Evolutionary conservation across 352 stramenopile genomes (phyloP), one percentile per base, ranked within the genome.

Genomic region (Pythium guiyangense): DNA sequence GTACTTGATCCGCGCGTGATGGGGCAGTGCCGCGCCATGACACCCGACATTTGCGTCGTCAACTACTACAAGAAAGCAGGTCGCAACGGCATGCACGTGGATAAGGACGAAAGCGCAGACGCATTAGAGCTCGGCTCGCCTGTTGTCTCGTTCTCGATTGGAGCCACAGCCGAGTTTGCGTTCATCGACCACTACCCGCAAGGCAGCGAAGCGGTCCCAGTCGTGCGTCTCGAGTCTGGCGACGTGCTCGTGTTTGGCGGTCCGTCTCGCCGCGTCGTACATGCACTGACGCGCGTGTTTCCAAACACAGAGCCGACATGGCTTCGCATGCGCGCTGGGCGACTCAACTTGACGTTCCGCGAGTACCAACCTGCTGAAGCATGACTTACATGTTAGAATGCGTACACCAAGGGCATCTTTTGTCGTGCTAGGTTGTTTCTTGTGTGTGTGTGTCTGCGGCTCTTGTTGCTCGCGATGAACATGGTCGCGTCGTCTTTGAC

Each of bases 21-120:
- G 64, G 79, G 79, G n/a, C 57, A 57, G 20, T 87, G 73, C 61
- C 42, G 31, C 8, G 37, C 44, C 12, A 77, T 90, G 64, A 60
- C 31, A n/a, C 80, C 78, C 0, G 77, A 90, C 35, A 79, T 90
- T 49, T 88, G 76, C 46, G 76, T 88, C 20, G 77, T 88, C 50
- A 88, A 88, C 57, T 90, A 85, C 48, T 88, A 88, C 67, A 86
- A 87, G 59, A 85, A 86, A 57, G 76, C 76, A 20, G 80, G 80
- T 0, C 68, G 77, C 60, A 90, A 87, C 43, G 80, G 77, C 55
- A 80, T 90, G 73, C 79, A 90, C 60, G 67, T 86, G 25, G 79
- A 90, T 66, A 87, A 88, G 62, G 74, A 88, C 59, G 79, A 90
- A 52, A 85, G 75, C 46, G 61, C 61, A 2, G 69, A 76, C 46